These are phyloP conservation scores for Calendula officinalis DNA, from an alignment of 129 eudicot species.

Conservation along the genomic window DNA sequence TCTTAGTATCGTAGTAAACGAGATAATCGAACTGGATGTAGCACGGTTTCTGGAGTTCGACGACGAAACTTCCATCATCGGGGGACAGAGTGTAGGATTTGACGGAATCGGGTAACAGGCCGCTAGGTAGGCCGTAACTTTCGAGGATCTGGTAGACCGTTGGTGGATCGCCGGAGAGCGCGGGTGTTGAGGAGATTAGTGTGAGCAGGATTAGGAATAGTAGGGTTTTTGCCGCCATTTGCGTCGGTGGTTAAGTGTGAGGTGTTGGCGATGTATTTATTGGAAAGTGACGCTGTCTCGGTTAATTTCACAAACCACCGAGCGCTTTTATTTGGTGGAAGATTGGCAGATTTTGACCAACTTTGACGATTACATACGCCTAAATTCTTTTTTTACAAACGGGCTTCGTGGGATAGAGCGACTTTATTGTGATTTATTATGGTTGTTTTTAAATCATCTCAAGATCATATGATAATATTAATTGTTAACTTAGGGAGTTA, in stretches of 20 bases:
- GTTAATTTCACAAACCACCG: background rate
- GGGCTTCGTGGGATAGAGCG: too few relatives aligned
- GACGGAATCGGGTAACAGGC: conserved; percentile 80
- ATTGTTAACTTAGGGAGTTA: too few relatives aligned
- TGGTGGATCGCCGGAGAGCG: conserved; percentile 28
- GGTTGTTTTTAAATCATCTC: too few relatives aligned
- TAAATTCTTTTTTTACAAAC: too few relatives aligned
- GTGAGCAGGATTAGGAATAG: conserved; percentile 28
- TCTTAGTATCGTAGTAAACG: conserved; percentile 68
- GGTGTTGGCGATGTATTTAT: conserved; percentile 9
- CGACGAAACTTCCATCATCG: conserved; percentile 64
- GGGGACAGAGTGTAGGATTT: conserved; percentile 54
- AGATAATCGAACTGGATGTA: conserved; percentile 77
- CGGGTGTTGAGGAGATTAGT: conserved; percentile 13
- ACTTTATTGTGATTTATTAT: too few relatives aligned
- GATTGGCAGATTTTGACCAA: conserved; percentile 1
- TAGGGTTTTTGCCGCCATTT: conserved; percentile 44
- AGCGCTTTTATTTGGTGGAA: background rate
- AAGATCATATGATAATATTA: too few relatives aligned
- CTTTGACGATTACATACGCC: too few relatives aligned
- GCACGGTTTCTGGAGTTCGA: conserved; percentile 53
- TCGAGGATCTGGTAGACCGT: conserved; percentile 73
- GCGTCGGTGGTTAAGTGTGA: background rate
- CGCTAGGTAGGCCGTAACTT: conserved; percentile 72
- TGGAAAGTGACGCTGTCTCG: background rate